Conservation (phyloP, 2,329 filamentous ascomycete genomes). For the Corniculantispora saksenae region DNA sequence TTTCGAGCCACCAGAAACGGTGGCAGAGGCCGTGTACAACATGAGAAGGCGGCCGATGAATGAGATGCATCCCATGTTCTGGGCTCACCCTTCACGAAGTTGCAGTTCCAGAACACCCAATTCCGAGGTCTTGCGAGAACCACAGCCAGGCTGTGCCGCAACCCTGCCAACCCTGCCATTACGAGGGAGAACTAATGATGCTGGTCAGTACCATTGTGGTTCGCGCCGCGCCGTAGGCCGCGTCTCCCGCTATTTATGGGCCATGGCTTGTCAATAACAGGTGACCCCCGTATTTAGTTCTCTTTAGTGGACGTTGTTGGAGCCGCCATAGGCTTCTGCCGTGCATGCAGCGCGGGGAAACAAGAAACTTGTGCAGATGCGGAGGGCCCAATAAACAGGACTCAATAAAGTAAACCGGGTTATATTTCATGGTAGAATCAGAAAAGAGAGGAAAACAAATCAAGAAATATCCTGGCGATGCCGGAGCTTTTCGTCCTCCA, state of each 20-base stretch:
- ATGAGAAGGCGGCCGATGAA: background rate
- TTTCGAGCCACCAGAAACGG: background rate
- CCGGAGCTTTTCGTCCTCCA: slow-evolving; percentile 5
- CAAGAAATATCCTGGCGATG: background rate
- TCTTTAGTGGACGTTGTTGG: background rate
- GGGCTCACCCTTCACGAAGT: background rate
- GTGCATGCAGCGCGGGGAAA: slow-evolving; percentile 2
- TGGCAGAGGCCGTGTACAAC: background rate
- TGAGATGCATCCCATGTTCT: background rate
- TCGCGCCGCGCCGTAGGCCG: slow-evolving; percentile 16
- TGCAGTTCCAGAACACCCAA: background rate
- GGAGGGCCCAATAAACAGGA: background rate
- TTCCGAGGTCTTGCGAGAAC: background rate
- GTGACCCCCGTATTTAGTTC: slow-evolving; percentile 1
- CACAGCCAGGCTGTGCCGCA: background rate
- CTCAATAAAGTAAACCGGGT: background rate
- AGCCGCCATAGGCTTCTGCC: background rate
- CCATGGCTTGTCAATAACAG: slow-evolving; percentile 5
- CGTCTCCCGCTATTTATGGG: slow-evolving; percentile 19
- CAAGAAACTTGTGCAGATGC: background rate
- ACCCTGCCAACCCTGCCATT: background rate
- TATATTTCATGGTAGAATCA: background rate
- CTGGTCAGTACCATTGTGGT: background rate
- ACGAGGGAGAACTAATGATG: background rate
- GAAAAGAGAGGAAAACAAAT: background rate